Evolutionary conservation across 371 early-diverging fungal genomes (phyloP).

Genomic region (Nosema muscidifuracis): DNA sequence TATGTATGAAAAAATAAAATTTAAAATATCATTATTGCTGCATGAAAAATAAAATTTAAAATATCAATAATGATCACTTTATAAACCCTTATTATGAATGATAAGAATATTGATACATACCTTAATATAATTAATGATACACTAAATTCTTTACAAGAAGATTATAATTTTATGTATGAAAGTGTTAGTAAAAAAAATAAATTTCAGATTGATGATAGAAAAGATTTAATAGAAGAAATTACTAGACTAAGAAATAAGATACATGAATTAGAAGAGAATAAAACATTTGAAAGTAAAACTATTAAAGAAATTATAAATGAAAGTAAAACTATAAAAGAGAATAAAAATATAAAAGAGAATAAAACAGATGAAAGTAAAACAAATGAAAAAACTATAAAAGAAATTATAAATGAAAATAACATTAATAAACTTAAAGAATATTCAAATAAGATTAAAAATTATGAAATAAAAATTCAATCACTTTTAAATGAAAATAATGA

Average conservation of each 20-base stretch:
- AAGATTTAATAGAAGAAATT: slow-evolving; percentile 14
- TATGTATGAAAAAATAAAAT: no score
- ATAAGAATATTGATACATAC: background rate
- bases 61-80: no score
- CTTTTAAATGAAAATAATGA: background rate
- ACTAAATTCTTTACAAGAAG: background rate
- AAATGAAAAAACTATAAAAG: no score
- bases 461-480: background rate
- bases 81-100: background rate
- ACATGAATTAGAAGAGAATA: background rate
- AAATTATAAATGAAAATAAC: no score
- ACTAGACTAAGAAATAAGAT: slow-evolving; percentile 4
- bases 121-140: background rate
- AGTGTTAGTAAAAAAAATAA: background rate
- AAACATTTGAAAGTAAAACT: background rate
- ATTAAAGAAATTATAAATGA: background rate
- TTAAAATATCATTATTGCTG: no score
- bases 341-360: slow-evolving; percentile 5
- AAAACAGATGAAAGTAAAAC: background rate
- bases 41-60: no score
- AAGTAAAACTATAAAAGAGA: background rate
- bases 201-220: background rate
- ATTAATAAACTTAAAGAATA: background rate
- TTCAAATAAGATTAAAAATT: background rate
- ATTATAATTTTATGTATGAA: background rate